phyloP scores from a whole-genome alignment of 169 alveolate species.

The Cryptosporidium parvum region DNA sequence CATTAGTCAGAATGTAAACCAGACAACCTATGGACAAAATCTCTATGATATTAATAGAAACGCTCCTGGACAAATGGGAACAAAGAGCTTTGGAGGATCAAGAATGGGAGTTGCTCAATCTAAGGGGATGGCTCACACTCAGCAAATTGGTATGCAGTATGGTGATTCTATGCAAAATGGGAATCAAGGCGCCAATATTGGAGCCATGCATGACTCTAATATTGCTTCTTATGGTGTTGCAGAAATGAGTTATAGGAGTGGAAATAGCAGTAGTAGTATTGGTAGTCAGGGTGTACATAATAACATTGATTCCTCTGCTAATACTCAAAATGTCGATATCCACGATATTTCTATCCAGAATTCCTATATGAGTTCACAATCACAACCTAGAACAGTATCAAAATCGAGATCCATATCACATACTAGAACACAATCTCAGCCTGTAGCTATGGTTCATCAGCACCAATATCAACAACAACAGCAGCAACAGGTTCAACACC shows the following conservation, averaged over 20 bases:
- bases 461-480: background rate
- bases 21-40: constrained; percentile 1
- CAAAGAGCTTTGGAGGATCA: background rate
- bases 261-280: background rate
- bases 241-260: constrained; percentile 1
- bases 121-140: background rate
- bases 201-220: background rate
- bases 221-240: background rate
- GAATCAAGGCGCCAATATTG: background rate
- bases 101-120: background rate
- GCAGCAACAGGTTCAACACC: constrained; percentile 14
- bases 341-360: background rate
- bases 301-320: background rate
- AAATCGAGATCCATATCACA: background rate
- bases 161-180: background rate
- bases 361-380: background rate
- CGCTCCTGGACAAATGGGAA: background rate
- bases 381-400: background rate
- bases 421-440: constrained; percentile 2
- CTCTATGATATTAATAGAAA: background rate
- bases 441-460: background rate
- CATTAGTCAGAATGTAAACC: background rate
- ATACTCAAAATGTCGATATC: background rate
- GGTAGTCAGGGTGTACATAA: background rate
- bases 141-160: background rate